Conservation (phyloP, 208 protist genomes). For the Wallacemonas sp. region DNA sequence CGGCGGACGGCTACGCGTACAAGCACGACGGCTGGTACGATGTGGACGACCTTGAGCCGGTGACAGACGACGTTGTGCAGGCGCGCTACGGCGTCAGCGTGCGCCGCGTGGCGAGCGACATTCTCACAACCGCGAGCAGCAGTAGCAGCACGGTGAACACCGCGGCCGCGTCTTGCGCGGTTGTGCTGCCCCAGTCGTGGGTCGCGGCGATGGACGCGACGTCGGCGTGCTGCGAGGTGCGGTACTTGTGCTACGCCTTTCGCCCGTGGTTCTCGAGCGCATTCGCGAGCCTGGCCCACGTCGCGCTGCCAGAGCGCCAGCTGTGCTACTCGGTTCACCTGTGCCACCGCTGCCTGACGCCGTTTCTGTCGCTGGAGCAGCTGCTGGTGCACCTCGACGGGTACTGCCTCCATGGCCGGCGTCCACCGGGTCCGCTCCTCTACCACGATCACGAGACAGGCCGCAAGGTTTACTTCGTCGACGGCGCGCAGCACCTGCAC, state of each 20-base stretch:
- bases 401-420: constrained; percentile 39
- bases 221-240: constrained; percentile 58
- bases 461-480: constrained; percentile 46
- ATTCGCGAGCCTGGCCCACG: constrained; percentile 51
- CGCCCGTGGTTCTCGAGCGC: constrained; percentile 64
- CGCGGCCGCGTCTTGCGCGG: neutral
- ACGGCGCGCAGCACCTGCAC: constrained; percentile 70
- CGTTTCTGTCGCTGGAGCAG: constrained; percentile 53
- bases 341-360: constrained; percentile 71
- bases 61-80: constrained; percentile 20
- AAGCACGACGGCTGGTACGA: constrained; percentile 79
- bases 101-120: constrained; percentile 1
- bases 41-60: constrained; percentile 26
- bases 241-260: constrained; percentile 67
- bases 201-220: constrained; percentile 52
- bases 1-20: constrained; percentile 62
- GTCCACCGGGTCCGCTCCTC: constrained; percentile 49
- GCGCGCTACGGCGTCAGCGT: constrained; percentile 11
- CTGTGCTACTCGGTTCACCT: constrained; percentile 67
- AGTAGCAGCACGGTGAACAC: neutral
- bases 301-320: constrained; percentile 49
- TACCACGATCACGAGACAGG: constrained; percentile 46
- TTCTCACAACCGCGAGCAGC: too few species aligned
- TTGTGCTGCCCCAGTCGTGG: constrained; percentile 53
- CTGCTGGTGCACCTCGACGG: constrained; percentile 47